phyloP scores from a whole-genome alignment of 2,329 filamentous ascomycete species.

The Pseudocercospora pini-densiflorae region DNA sequence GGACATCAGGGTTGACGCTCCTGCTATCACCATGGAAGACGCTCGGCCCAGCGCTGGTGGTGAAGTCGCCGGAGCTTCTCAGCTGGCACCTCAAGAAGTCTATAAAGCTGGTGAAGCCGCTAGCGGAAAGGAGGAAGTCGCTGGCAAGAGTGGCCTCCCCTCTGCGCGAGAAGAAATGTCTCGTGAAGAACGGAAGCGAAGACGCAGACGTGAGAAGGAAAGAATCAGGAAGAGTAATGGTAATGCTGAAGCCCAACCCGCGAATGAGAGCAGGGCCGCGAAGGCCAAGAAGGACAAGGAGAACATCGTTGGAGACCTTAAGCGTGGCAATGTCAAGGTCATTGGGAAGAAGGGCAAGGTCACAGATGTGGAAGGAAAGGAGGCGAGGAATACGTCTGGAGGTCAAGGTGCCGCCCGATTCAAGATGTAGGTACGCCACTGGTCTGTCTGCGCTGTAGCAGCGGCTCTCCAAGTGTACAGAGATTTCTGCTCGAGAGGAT shows the following conservation, averaged over 20 bases:
- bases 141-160: slow-evolving; percentile 74
- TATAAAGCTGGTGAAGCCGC: slow-evolving; percentile 73
- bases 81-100: slow-evolving; percentile 91
- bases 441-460: not conserved
- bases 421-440: slow-evolving; percentile 33
- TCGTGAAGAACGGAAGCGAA: slow-evolving; percentile 79
- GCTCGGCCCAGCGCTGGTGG: slow-evolving; percentile 83
- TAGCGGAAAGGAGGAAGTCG: slow-evolving; percentile 69
- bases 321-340: slow-evolving; percentile 86
- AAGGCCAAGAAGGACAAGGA: slow-evolving; percentile 65
- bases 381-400: slow-evolving; percentile 51
- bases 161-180: slow-evolving; percentile 84
- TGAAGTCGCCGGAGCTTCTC: slow-evolving; percentile 69
- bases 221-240: slow-evolving; percentile 72
- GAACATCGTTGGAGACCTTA: slow-evolving; percentile 68
- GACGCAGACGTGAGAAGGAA: slow-evolving; percentile 76
- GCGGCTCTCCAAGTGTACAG: too few relatives aligned
- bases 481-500: too few relatives aligned
- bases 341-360: slow-evolving; percentile 90
- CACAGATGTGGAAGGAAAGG: slow-evolving; percentile 80
- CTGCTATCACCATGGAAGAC: slow-evolving; percentile 94
- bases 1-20: slow-evolving; percentile 85
- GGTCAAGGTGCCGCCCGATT: slow-evolving; percentile 37
- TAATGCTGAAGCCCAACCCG: slow-evolving; percentile 46
- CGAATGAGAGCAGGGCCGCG: slow-evolving; percentile 43